Evolutionary conservation across 140 eudicot genomes (phyloP), one percentile per base, ranked within the genome.

Genomic region (Erigeron philadelphicus): DNA sequence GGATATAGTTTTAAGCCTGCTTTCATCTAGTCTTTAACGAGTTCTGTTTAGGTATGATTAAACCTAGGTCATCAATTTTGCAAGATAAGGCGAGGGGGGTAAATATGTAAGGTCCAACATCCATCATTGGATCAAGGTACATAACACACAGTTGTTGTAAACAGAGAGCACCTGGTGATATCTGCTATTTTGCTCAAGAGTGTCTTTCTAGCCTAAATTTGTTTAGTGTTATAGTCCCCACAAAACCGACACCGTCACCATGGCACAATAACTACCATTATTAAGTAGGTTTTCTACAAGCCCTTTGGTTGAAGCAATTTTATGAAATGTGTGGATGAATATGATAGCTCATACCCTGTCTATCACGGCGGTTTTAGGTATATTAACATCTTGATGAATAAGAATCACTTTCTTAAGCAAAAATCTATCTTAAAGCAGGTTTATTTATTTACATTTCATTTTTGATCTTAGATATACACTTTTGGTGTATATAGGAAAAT

Each of bases 51-150:
- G 63, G 53, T 13, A 59, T n/a, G 8, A 21, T 48, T 44, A 45
- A 66, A 57, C 55, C 11, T 67, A 46, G 70, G 48, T 65, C 68
- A 44, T 52, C 67, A 56, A 44, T 76, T 76, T 76, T 54, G 72
- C 45, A 58, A 64, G 67, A 57, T 70, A 15, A 41, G 12, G 38
- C 8, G 13, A 25, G 47, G 44, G 45, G 23, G 41, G 67, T 68
- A 67, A 3, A 73, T 78, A 73, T 73, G 79, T 60, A 61, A 78
- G 72, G 68, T 78, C 72, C 75, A 23, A 40, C 54, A 53, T 62
- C 68, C 31, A 35, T 66, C 67, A 68, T 65, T 79, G 43, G 79
- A 66, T 59, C 61, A 42, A 68, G 64, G 72, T 79, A 68, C 64
- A 79, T 79, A 79, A 59, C 49, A 59, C 49, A 75, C 8, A 50